These are phyloP conservation scores for Ascochyta pisi DNA, from an alignment of 2,329 filamentous ascomycete species.

Conservation along the genomic window DNA sequence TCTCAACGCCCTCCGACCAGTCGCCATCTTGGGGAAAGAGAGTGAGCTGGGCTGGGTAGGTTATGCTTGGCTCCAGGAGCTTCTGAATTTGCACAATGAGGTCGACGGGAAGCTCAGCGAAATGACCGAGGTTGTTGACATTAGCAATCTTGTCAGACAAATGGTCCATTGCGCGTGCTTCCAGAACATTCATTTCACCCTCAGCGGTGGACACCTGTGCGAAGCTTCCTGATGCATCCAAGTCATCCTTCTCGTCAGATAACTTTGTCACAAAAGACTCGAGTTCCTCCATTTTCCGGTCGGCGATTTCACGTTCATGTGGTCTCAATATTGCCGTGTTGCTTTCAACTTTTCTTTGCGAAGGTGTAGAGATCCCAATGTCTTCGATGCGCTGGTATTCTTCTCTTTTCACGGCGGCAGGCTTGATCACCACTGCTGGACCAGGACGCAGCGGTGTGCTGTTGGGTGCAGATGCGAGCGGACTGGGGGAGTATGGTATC, in stretches of 20 bases:
- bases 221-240: slow-evolving; percentile 66
- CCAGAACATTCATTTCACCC: slow-evolving; percentile 71
- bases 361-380: slow-evolving; percentile 37
- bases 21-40: slow-evolving; percentile 74
- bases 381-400: slow-evolving; percentile 52
- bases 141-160: slow-evolving; percentile 77
- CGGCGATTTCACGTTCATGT: slow-evolving; percentile 82
- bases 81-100: slow-evolving; percentile 77
- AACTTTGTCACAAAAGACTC: slow-evolving; percentile 73
- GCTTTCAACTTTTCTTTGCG: slow-evolving; percentile 64
- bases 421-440: slow-evolving; percentile 58
- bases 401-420: slow-evolving; percentile 49
- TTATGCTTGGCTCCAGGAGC: slow-evolving; percentile 77
- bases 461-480: slow-evolving; percentile 21
- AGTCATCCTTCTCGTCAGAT: slow-evolving; percentile 77
- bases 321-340: slow-evolving; percentile 67
- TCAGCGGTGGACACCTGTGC: slow-evolving; percentile 58
- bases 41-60: slow-evolving; percentile 70
- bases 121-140: slow-evolving; percentile 71
- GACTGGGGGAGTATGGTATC: slow-evolving; percentile 22
- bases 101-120: slow-evolving; percentile 75
- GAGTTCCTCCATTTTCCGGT: slow-evolving; percentile 74
- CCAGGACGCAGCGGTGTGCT: slow-evolving; percentile 37
- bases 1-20: slow-evolving; percentile 73
- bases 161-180: slow-evolving; percentile 70